Percentiles rank a stretch among this genome's conserved stretches.
phyloP scores from a whole-genome alignment of 306 rosid genomes.

The Echinosophora koreensis region DNA sequence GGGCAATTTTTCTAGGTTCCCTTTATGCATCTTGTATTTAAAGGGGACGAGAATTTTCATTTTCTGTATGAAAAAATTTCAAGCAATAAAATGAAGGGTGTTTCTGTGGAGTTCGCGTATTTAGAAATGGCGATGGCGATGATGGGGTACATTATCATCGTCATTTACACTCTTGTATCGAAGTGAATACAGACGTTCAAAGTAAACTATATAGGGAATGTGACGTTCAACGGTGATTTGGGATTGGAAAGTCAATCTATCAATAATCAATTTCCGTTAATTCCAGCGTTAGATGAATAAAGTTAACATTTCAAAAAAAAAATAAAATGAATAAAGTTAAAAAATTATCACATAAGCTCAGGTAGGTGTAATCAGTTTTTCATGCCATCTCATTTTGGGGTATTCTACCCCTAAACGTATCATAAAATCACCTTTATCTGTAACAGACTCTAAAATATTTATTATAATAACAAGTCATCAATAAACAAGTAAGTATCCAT shows the following conservation, averaged over 20 bases:
- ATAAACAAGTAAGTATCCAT: no score
- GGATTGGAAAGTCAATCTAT: background rate
- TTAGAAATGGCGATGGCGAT: constrained; percentile 1
- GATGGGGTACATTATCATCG: background rate
- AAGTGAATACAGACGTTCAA: background rate
- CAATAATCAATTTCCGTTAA: background rate
- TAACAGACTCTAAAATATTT: no score
- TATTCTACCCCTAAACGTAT: no score
- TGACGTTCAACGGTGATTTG: background rate
- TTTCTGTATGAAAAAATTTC: constrained; percentile 21
- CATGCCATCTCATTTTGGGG: no score
- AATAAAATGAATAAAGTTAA: background rate
- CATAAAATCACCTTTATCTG: no score
- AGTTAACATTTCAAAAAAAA: no score
- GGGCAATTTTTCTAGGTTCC: constrained; percentile 7
- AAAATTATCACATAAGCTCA: no score
- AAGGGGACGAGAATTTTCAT: constrained; percentile 15
- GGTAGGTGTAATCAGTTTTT: no score
- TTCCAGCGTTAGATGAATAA: background rate
- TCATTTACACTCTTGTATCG: background rate
- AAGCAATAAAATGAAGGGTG: constrained; percentile 44
- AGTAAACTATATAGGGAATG: background rate
- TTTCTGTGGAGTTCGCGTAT: constrained; percentile 11
- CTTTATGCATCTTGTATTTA: constrained; percentile 23
- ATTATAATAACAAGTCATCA: no score